Evolutionary conservation across 1,284 basidiomycete genomes (phyloP).

Genomic region (Waitea zeae): DNA sequence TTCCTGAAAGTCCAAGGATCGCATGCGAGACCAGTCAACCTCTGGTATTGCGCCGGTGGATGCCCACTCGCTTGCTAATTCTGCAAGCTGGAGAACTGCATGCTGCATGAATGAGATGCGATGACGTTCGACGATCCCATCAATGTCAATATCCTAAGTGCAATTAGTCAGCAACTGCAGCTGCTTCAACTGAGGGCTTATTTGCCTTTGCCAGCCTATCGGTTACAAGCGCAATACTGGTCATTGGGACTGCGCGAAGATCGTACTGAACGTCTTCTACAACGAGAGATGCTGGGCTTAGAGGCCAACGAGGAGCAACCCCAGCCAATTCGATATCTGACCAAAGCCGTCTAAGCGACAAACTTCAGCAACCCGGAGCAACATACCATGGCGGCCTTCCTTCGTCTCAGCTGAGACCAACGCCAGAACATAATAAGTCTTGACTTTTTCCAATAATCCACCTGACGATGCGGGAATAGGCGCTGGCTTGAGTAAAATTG

Average conservation of each 20-base stretch:
- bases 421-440: conserved; percentile 58
- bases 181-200: neutral
- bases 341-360: conserved; percentile 1
- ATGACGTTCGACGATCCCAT: conserved; percentile 47
- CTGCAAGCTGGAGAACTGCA: conserved; percentile 28
- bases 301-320: conserved; percentile 65
- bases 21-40: conserved; percentile 72
- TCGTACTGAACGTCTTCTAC: conserved; percentile 53
- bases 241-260: conserved; percentile 44
- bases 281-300: conserved; percentile 26
- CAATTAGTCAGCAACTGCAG: neutral
- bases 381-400: conserved; percentile 31
- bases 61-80: conserved; percentile 39
- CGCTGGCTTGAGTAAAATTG: conserved; percentile 61
- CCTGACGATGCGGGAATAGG: conserved; percentile 24
- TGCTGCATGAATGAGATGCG: conserved; percentile 46
- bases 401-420: conserved; percentile 56
- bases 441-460: conserved; percentile 30
- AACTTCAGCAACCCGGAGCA: neutral
- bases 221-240: conserved; percentile 70
- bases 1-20: conserved; percentile 89
- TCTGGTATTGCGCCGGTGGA: conserved; percentile 36
- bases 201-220: conserved; percentile 55
- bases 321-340: conserved; percentile 44
- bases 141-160: conserved; percentile 43